phyloP scores from a whole-genome alignment of 306 rosid species.

The Purshia tridentata region DNA sequence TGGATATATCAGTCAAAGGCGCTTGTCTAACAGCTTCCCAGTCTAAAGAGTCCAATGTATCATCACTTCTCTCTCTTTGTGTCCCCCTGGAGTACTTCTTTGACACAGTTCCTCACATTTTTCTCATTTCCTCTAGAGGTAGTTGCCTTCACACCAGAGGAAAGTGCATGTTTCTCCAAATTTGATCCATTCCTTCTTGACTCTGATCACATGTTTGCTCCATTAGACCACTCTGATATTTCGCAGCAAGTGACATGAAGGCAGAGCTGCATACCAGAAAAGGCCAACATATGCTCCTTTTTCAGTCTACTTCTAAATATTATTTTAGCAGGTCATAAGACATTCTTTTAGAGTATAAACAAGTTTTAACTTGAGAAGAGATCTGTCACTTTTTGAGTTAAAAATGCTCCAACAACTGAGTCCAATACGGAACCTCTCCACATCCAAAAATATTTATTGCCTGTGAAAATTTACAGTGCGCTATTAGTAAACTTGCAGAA shows the following conservation, averaged over 20 bases:
- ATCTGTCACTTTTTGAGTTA: slow-evolving; percentile 54
- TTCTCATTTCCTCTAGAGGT: background rate
- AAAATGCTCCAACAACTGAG: slow-evolving; percentile 49
- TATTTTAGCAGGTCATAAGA: too few relatives aligned
- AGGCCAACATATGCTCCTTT: too few relatives aligned
- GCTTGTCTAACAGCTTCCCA: slow-evolving; percentile 66
- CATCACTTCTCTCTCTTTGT: slow-evolving; percentile 14
- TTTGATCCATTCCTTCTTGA: background rate
- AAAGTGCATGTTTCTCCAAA: too few relatives aligned
- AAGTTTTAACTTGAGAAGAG: slow-evolving; percentile 42
- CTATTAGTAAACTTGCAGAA: background rate
- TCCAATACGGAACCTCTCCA: slow-evolving; percentile 58
- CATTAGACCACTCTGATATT: background rate
- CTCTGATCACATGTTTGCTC: too few relatives aligned
- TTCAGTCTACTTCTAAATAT: too few relatives aligned
- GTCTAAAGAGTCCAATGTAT: slow-evolving; percentile 45
- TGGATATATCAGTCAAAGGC: slow-evolving; percentile 25
- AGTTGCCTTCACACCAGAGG: background rate
- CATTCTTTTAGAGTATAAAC: too few relatives aligned
- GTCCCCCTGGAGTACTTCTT: background rate
- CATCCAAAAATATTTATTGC: slow-evolving; percentile 35
- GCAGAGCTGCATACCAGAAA: slow-evolving; percentile 44
- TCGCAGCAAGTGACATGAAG: slow-evolving; percentile 56
- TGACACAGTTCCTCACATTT: slow-evolving; percentile 21
- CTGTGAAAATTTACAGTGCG: slow-evolving; percentile 21